A percentile compares a stretch with the other conserved stretches of the same genome.
phyloP scores from a whole-genome alignment of 805 yeast species.

The Metschnikowia cerradonensis region DNA sequence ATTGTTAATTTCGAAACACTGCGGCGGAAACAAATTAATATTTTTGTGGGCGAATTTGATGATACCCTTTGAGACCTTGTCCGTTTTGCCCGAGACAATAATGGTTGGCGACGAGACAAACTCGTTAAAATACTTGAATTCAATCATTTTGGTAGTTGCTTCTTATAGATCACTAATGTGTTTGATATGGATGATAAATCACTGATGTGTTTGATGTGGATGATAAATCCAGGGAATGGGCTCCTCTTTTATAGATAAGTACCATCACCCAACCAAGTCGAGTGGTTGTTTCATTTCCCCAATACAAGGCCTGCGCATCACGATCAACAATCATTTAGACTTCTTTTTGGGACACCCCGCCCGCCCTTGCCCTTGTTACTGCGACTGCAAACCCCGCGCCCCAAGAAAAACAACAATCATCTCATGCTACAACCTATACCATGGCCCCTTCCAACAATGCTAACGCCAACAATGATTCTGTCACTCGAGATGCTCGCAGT shows the following conservation, averaged over 20 bases:
- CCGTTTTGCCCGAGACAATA: slow-evolving; percentile 31
- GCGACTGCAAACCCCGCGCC: not conserved
- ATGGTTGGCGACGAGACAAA: slow-evolving; percentile 40
- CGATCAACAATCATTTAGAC: too few species aligned
- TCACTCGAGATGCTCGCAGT: not conserved
- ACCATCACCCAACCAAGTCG: too few species aligned
- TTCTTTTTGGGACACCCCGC: too few species aligned
- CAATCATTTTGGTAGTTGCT: slow-evolving; percentile 8
- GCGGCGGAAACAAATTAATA: slow-evolving; percentile 56
- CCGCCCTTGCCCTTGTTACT: not conserved
- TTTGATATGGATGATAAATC: too few species aligned
- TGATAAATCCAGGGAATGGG: too few species aligned
- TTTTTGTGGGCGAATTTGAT: slow-evolving; percentile 32
- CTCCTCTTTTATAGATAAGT: too few species aligned
- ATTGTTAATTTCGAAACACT: slow-evolving; percentile 61
- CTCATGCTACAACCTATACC: not conserved
- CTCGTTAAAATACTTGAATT: slow-evolving; percentile 34
- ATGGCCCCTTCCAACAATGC: not conserved
- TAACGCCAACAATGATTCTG: too few species aligned
- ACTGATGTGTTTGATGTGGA: too few species aligned
- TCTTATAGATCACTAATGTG: not conserved
- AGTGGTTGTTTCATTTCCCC: not conserved
- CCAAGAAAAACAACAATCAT: not conserved
- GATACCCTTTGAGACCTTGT: slow-evolving; percentile 21
- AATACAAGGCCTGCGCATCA: not conserved